Base-by-base conservation (phyloP, 345 rosid species). In the Eucalyptus caleyi region DNA sequence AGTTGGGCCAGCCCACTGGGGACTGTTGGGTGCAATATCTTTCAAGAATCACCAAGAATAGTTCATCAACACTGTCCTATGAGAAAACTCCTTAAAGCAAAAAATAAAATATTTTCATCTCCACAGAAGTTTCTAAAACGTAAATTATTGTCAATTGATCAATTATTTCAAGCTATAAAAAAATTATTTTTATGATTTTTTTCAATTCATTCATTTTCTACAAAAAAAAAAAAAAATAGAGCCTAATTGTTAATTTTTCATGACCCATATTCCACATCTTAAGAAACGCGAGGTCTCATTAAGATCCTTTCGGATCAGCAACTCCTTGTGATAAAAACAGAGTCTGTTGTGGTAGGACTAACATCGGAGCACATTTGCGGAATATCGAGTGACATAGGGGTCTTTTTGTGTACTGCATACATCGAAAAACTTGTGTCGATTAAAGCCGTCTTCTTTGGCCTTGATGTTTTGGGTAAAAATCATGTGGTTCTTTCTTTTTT, bases 51-150 rank as follows among this genome's bases (percentile, higher is more conserved):
- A 21, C 45, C 45, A 0, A 77, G 27, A 11, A 37, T 21, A 19
- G 83, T 37, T 37, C 9, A 37, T 37, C 16, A 21, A 77, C 42
- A 37, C 83, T 77, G 15, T 37, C 16, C 23, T 37, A 10, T 6
- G 23, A 42, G 27, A 37, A 34, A 72, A 34, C 12, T 34, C 44
- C 10, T 34, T 18, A 3, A 9, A 69, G 4, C 5, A 32, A 34
- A 19, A 2, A 21, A 19, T 19, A 37, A 69, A 37, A 10, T 77
- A 77, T 77, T 11, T 72, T 65, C 19, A 19, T 77, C 21, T 21
- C 26, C 44, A 34, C 14, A 0, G 10, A 34, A 9, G 0, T 9
- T 0, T 72, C 7, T 34, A 72, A 1, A 2, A 34, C 14, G 18
- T 72, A 9, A 34, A 18, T 72, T 72, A 19, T 72, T 18, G 1